Base-by-base conservation (phyloP, 2,329 filamentous ascomycete species). In the Sporothrix variecibatus region DNA sequence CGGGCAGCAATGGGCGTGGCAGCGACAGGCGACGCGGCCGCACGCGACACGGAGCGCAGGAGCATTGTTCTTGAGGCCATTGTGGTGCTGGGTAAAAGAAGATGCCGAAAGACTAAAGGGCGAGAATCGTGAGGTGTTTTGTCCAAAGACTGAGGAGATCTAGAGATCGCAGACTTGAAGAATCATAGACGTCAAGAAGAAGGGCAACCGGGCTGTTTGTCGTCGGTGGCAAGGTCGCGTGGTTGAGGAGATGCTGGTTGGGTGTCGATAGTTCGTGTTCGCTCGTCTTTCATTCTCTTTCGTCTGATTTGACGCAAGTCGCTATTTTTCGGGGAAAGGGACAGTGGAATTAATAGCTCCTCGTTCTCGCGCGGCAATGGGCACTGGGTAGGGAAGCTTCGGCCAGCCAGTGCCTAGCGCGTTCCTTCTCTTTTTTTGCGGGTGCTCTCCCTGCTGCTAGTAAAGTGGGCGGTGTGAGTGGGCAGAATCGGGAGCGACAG, bases 1-100 rank as follows among this genome's bases (percentile, higher is more conserved):
- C 85, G 84, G 71, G 79, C 78, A 71, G 79, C 78, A 2, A 75
- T 76, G 74, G 71, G 60, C 58, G 78, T 79, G 81, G 75, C 20
- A 23, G 40, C 72, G 72, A 79, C 79, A 23, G 69, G 20, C 20
- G 69, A 17, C 15, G 56, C 23, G 12, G 69, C 34, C 49, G 62
- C n/a, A 51, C 75, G 79, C 77, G 77, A 80, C 74, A 82, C 82
- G 51, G 81, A 79, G 67, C 79, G 77, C 70, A 84, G 79, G 70
- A 87, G 77, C 72, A 86, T 79, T 38, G 68, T 67, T 84, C 84
- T 84, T 78, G 86, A 83, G 75, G 84, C 81, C 87, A 88, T 88
- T 3, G 53, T 71, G 60, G 7, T 26, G 49, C 74, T 77, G 6
- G 23, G 2, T 31, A 15, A 7, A 4, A 11, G 20, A 53, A 11